These are phyloP conservation scores for Seiridium unicorne DNA, from an alignment of 2,329 filamentous ascomycete genomes.

Conservation along the genomic window DNA sequence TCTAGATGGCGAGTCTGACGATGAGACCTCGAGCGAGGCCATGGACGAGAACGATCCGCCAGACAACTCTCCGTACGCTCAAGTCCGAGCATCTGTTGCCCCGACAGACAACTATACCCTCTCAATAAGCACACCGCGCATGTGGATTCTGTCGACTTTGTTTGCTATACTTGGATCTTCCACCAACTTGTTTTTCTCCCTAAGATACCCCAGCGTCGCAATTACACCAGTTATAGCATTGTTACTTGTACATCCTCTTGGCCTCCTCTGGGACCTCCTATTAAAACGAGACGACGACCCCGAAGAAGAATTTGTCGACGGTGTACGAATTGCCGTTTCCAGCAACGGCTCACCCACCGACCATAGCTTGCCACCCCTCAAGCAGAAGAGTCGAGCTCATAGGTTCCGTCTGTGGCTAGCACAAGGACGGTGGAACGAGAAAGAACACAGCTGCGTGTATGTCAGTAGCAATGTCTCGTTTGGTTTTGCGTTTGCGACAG, in stretches of 20 bases:
- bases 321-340: slow-evolving; percentile 32
- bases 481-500: slow-evolving; percentile 84
- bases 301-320: slow-evolving; percentile 54
- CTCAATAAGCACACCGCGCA: slow-evolving; percentile 85
- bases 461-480: slow-evolving; percentile 89
- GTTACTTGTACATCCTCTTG: slow-evolving; percentile 80
- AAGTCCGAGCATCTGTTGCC: slow-evolving; percentile 77
- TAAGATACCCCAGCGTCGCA: slow-evolving; percentile 86
- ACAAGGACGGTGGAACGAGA: slow-evolving; percentile 82
- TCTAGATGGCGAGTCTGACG: slow-evolving; percentile 32
- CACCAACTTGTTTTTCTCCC: slow-evolving; percentile 84
- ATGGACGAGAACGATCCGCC: slow-evolving; percentile 48
- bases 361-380: slow-evolving; percentile 10
- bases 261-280: slow-evolving; percentile 72
- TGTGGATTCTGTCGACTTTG: slow-evolving; percentile 79
- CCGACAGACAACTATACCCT: slow-evolving; percentile 72
- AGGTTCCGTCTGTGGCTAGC: slow-evolving; percentile 70
- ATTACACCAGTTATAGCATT: slow-evolving; percentile 88
- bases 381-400: slow-evolving; percentile 29
- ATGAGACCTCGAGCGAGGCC: slow-evolving; percentile 27
- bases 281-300: slow-evolving; percentile 61
- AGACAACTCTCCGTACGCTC: slow-evolving; percentile 74
- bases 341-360: slow-evolving; percentile 6
- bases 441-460: slow-evolving; percentile 85
- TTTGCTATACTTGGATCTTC: slow-evolving; percentile 81